Evolutionary conservation across 2,329 filamentous ascomycete species (phyloP), one percentile per base, ranked within the genome.

Genomic region (Pseudofabraea citricarpa): DNA sequence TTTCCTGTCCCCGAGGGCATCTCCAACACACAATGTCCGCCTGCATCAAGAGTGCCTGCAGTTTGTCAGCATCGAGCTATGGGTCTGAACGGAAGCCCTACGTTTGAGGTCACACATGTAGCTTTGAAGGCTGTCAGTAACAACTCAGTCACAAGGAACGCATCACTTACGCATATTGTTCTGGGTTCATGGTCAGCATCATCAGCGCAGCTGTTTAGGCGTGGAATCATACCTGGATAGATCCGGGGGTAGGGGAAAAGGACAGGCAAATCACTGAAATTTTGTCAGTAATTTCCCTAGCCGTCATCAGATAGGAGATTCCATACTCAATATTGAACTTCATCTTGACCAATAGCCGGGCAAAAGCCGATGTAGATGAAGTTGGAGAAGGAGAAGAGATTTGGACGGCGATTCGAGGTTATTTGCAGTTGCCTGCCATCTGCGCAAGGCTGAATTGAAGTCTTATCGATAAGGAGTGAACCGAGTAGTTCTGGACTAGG

Each of bases 1-100:
- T 98, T 98, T 49, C 93, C 93, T 19, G 93, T 98, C 33, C 93
- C 93, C 47, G 93, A 98, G 66, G 93, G 93, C 93, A 98, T 98
- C 70, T 98, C 93, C 56, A 98, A 71, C 18, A 98, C 91, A 64
- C 90, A 96, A 68, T 98, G 90, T 48, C 93, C 94, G 41, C 88
- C 88, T 16, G 85, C 86, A 74, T 98, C 93, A 59, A 98, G 83
- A 16, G 93, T 97, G 65, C 72, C 68, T 71, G 26, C 6, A 21
- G n/a, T 37, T 16, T 7, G 36, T 56, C 19, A 56, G 51, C 45
- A 50, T 29, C 36, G 26, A 21, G 38, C 24, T 13, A 33, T 19
- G n/a, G 19, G 22, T 24, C 9, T 9, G 12, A 20, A 23, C 24
- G 21, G 26, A 31, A 22, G 19, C 41, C 60, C 49, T 56, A 69